phyloP scores from a whole-genome alignment of 441 rosid genomes.

The Sinapis alba region DNA sequence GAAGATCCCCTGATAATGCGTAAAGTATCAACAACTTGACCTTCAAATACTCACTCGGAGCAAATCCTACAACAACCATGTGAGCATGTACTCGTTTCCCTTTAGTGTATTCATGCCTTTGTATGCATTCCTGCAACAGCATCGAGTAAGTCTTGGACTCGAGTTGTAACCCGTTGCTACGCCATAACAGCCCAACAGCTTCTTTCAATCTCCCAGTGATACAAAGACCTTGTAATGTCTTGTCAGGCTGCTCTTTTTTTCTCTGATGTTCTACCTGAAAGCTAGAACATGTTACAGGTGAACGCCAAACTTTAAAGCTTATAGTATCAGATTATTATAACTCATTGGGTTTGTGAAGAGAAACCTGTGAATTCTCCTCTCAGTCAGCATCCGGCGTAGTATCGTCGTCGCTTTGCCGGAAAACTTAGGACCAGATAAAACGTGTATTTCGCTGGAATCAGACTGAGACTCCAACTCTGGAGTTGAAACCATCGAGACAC shows the following conservation, averaged over 20 bases:
- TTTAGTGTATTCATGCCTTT: slow-evolving; percentile 43
- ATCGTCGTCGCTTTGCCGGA: slow-evolving; percentile 75
- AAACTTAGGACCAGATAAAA: slow-evolving; percentile 70
- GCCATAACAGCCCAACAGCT: slow-evolving; percentile 64
- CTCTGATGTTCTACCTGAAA: slow-evolving; percentile 60
- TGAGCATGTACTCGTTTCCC: slow-evolving; percentile 72
- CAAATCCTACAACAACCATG: slow-evolving; percentile 58
- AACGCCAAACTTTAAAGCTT: slow-evolving; percentile 10
- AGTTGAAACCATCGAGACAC: slow-evolving; percentile 16
- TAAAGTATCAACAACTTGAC: slow-evolving; percentile 63
- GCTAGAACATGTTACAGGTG: slow-evolving; percentile 59
- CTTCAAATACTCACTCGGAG: slow-evolving; percentile 51
- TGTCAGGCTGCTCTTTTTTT: slow-evolving; percentile 44
- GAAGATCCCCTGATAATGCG: slow-evolving; percentile 57
- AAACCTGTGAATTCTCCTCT: slow-evolving; percentile 64
- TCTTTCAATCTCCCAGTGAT: slow-evolving; percentile 64
- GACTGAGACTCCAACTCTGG: slow-evolving; percentile 34
- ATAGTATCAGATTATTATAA: not conserved
- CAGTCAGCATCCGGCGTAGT: slow-evolving; percentile 65
- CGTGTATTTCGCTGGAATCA: slow-evolving; percentile 57
- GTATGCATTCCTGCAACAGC: slow-evolving; percentile 70
- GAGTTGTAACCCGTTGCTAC: slow-evolving; percentile 35
- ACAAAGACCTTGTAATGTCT: slow-evolving; percentile 62
- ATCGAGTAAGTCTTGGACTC: slow-evolving; percentile 51
- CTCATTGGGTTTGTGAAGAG: not conserved